A percentile compares a stretch with the other conserved stretches of the same genome.
Evolutionary conservation across 352 stramenopile genomes (phyloP).

Genomic region (Blastocystis sp.): DNA sequence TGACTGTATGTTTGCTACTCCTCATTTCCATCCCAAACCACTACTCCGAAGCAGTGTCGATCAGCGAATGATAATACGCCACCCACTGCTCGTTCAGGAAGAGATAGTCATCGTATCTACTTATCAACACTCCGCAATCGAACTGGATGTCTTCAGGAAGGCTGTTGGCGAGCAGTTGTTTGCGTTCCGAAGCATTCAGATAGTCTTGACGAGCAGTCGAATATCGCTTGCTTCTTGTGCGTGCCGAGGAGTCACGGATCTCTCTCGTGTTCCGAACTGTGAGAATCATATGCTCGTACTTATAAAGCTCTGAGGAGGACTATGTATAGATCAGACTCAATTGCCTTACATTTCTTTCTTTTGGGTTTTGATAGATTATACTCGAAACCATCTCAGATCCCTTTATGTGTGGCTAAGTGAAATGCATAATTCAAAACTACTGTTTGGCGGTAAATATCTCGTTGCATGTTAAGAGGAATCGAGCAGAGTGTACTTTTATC

Average conservation of each 20-base stretch:
- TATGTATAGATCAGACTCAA: too few relatives aligned
- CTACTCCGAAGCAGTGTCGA: neutral
- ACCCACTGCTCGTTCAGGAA: neutral
- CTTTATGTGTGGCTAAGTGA: neutral
- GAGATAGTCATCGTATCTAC: slow-evolving; percentile 28
- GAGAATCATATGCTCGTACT: neutral
- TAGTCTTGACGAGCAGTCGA: neutral
- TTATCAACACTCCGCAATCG: neutral
- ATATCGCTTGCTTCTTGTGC: neutral
- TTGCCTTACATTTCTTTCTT: neutral
- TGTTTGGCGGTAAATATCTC: neutral
- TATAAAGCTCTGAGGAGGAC: neutral
- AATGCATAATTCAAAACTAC: neutral
- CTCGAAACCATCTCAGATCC: neutral
- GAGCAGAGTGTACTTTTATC: neutral
- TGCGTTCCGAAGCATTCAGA: neutral
- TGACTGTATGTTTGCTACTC: neutral
- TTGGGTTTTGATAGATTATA: neutral
- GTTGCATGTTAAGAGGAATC: neutral
- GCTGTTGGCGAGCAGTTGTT: neutral
- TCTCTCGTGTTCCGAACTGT: neutral
- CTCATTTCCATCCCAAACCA: neutral
- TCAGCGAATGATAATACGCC: neutral
- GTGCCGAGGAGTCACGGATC: neutral
- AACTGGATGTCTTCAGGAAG: neutral